Base-by-base conservation (phyloP, 2,329 filamentous ascomycete species). In the Penicillium verrucosum region DNA sequence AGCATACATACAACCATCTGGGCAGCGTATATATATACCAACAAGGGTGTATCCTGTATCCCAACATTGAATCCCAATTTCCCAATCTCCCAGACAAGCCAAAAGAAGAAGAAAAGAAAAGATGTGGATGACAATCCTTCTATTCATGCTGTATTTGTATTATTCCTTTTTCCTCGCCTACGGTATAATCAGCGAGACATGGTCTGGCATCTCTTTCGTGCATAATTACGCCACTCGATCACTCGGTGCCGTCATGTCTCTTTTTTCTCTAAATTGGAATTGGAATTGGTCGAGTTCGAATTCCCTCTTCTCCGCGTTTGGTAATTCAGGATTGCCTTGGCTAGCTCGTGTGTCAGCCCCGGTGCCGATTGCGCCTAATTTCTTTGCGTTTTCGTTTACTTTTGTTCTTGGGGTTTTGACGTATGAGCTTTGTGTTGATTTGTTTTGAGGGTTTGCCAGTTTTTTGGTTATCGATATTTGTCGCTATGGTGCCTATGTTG, bases 201-300 rank as follows among this genome's bases (percentile, higher is more conserved):
- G 11, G 10, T 43, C 23, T 12, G 25, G 21, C 21, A 21, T 52
- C 10, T 45, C 43, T 3, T 57, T 40, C 23, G 14, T 47, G 16
- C 29, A 32, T 16, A n/a, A 61, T 57, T 59, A 44, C 52, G 51
- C 56, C 52, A 57, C 61, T 21, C 30, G 55, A 14, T 51, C 51
- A 34, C 38, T 25, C 5, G 5, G 44, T 61, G 51, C 56, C 56
- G 56, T 57, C 51, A 63, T 57, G 25, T 36, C 40, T 11, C 41
- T 38, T 12, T 42, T 53, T 3, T 23, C 21, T 9, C 37, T 9
- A 18, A 18, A 41, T 44, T 21, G 16, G 25, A 18, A 41, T 44
- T 21, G 16, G 40, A 48, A 40, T 21, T 48, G 21, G 38, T 23
- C 29, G n/a, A 23, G 12, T 25, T 25, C 41, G 11, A 21, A 12